phyloP scores from a whole-genome alignment of 2,329 filamentous ascomycete species.

The Sporothrix protearum region DNA sequence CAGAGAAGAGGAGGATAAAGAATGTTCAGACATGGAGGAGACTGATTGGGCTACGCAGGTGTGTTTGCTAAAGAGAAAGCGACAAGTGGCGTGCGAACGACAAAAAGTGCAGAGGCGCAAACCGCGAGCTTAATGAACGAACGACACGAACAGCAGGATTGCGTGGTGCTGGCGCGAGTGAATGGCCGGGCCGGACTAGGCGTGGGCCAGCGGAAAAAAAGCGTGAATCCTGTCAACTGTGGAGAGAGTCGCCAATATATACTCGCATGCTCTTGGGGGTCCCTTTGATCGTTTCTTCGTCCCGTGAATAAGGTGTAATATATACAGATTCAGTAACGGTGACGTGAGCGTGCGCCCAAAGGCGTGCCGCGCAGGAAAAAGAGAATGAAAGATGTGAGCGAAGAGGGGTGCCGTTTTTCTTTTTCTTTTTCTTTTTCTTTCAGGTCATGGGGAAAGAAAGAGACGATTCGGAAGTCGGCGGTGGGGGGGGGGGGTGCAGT shows the following conservation, averaged over 20 bases:
- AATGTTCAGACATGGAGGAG: not conserved
- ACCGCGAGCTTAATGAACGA: not conserved
- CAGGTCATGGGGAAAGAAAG: not conserved
- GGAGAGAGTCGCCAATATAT: not conserved
- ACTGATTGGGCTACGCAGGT: too few species aligned
- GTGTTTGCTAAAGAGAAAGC: not conserved
- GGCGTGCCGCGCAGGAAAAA: not conserved
- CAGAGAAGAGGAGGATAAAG: not conserved
- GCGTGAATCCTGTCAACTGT: not conserved
- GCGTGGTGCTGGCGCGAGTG: not conserved
- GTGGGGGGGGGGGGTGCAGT: constrained; percentile 4
- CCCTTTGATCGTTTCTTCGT: too few species aligned
- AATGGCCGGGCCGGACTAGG: constrained; percentile 1
- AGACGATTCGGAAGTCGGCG: not conserved
- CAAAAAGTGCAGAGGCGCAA: not conserved
- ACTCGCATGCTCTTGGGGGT: not conserved
- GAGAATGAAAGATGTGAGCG: not conserved
- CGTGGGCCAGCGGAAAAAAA: not conserved
- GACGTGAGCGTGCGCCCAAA: not conserved
- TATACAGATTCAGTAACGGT: not conserved
- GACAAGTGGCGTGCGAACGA: not conserved
- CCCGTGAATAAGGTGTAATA: not conserved
- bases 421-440: not conserved
- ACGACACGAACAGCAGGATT: not conserved
- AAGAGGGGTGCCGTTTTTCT: not conserved